These are phyloP conservation scores for Fusarium sambucinum DNA, from an alignment of 2,329 filamentous ascomycete species.

Conservation along the genomic window DNA sequence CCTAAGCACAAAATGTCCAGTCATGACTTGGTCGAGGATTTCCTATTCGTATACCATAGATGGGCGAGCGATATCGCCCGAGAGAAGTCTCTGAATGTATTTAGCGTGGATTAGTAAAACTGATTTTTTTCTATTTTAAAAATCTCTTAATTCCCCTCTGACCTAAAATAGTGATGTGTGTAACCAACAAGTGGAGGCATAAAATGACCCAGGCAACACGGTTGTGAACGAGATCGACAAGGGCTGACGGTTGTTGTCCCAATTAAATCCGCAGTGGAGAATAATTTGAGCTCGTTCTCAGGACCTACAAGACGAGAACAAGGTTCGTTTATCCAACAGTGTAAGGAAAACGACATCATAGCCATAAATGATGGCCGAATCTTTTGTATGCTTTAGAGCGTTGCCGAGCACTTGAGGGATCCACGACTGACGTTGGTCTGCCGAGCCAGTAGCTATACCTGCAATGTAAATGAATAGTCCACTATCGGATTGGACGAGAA, in stretches of 20 bases:
- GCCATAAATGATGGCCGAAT: not conserved
- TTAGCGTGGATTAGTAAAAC: constrained; percentile 26
- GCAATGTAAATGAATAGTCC: not conserved
- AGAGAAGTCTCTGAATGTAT: constrained; percentile 21
- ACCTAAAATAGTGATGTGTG: not conserved
- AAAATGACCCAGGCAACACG: not conserved
- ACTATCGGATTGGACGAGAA: no score
- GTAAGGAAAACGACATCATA: not conserved
- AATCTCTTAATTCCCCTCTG: not conserved
- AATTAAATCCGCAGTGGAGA: constrained; percentile 1
- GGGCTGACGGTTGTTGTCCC: not conserved
- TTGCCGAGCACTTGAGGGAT: not conserved
- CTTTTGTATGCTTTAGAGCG: not conserved
- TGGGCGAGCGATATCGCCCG: not conserved
- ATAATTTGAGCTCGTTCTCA: not conserved
- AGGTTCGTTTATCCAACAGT: not conserved
- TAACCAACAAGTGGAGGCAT: not conserved
- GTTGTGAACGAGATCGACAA: not conserved
- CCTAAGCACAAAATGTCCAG: constrained; percentile 52
- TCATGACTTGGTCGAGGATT: constrained; percentile 1
- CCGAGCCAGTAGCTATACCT: not conserved
- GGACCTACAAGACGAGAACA: not conserved
- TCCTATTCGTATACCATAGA: constrained; percentile 5
- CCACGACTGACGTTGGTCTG: no score
- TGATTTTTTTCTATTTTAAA: not conserved